Base-by-base conservation (phyloP, 2,329 filamentous ascomycete genomes). In the Alternaria sp. region DNA sequence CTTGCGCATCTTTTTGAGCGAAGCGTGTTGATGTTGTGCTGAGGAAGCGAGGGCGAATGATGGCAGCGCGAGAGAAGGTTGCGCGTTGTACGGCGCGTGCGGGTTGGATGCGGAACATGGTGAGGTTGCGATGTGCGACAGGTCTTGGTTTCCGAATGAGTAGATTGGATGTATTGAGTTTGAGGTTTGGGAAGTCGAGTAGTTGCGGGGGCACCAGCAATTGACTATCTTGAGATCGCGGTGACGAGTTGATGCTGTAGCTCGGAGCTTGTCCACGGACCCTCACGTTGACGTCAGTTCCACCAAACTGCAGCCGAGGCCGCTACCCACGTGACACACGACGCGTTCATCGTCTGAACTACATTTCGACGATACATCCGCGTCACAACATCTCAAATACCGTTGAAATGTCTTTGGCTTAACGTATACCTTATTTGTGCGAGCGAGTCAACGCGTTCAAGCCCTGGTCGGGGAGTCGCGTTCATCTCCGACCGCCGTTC, bases 1-100 rank as follows among this genome's bases (percentile, higher is more conserved):
- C 81, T 70, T 82, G 78, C n/a, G 79, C 66, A 63, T 83, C 80
- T 66, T 85, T 84, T 47, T 75, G 73, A 3, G 81, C 72, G 49
- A 69, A 71, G 6, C 70, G 65, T 20, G 68, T 18, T 11, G 66
- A 55, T 6, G 67, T 72, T 26, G 72, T 74, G 9, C 71, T 71
- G 55, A 79, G 33, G 58, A 70, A 73, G 50, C 73, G 75, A 6
- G 71, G 55, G 20, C 54, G 47, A 14, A 58, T 11, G 20, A 59
- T 21, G 20, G 67, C 53, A 11, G 64, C 64, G 26, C 54, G 71
- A 12, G 65, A 30, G 33, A 64, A 63, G 26, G 58, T 53, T 46
- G 63, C 54, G 63, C 73, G 70, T 56, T 61, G 65, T 51, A 76
- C 54, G 20, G 69, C 56, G 63, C 73, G 75, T 60, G 61, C 53